Conservation (phyloP, 208 protist species). For the Trypanosoma lewisi region DNA sequence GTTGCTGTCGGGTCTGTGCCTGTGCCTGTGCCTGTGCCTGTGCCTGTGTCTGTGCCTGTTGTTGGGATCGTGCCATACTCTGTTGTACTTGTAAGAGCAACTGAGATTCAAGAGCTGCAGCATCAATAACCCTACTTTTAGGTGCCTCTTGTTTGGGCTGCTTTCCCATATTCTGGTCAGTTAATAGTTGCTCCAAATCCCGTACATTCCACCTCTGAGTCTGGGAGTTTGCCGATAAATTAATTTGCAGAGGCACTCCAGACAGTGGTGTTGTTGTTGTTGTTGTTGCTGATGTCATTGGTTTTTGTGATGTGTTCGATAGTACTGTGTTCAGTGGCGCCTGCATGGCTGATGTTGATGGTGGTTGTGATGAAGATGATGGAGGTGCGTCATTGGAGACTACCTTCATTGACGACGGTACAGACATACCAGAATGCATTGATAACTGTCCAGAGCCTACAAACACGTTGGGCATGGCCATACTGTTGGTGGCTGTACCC, state of each 20-base stretch:
- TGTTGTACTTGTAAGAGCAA: constrained; percentile 44
- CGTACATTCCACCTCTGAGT: constrained; percentile 42
- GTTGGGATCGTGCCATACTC: constrained; percentile 15
- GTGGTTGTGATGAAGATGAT: background rate
- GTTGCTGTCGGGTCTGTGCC: constrained; percentile 12
- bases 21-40: constrained; percentile 29
- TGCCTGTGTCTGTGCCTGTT: constrained; percentile 4
- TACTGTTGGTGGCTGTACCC: background rate
- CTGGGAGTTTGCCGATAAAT: background rate
- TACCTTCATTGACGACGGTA: background rate
- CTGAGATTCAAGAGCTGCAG: constrained; percentile 52
- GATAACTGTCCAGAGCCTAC: constrained; percentile 2
- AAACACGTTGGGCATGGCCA: background rate
- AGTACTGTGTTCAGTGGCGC: background rate
- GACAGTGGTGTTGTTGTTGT: constrained; percentile 13
- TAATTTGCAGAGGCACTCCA: constrained; percentile 11
- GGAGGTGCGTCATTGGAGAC: background rate
- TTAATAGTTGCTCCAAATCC: constrained; percentile 64
- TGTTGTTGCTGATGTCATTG: background rate
- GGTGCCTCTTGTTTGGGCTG: constrained; percentile 3
- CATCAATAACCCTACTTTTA: constrained; percentile 40
- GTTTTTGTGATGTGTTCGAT: background rate
- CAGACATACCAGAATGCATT: background rate
- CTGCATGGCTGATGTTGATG: constrained; percentile 7
- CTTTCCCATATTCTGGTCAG: constrained; percentile 19